Base-by-base conservation (phyloP, 2,329 filamentous ascomycete species). In the Diaporthe capsici region DNA sequence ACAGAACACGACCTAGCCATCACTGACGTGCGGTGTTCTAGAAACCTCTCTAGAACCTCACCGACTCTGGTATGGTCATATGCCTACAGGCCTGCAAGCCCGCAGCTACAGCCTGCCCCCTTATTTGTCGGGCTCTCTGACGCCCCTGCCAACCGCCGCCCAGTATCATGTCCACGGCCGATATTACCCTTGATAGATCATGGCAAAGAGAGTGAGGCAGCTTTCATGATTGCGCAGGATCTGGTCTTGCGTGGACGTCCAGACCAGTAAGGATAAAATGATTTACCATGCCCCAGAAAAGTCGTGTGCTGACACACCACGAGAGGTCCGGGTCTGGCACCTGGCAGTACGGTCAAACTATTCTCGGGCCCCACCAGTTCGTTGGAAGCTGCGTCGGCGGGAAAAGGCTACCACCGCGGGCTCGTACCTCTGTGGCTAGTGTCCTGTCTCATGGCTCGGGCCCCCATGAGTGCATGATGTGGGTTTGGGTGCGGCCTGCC, bases 11-110 rank as follows among this genome's bases (percentile, higher is more conserved):
- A 8, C 0, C 17, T 0, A 65, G 20, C 13, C 22, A 9, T 1
- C 31, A 2, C 63, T 68, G 17, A 68, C 34, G 28, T 8, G 20
- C 7, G 6, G 8, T 22, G 6, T 2, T 4, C 1, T 22, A 68
- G 63, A 17, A 15, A 5, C 3, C 1, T 5, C 4, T 13, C 10
- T 9, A 7, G 9, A 53, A 20, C 9, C 47, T 0, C 63, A 25
- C 7, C 63, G 39, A 3, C 31, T 1, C 12, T 53, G 63, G 63
- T 20, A 53, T 13, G 63, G 47, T 2, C 31, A 53, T 31, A 20
- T 47, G 20, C 4, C 12, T n/a, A 9, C 0, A 3, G 39, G 22
- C 31, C 10, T 3, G 1, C 31, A 1, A 3, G 8, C 20, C 31
- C 47, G 63, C 31, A 68, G 31, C 31, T 20, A 51, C 2, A 68